Percentiles rank a stretch among this genome's conserved stretches.
phyloP scores from a whole-genome alignment of 2,329 filamentous ascomycete species.

The Ophiostoma pallidulum region DNA sequence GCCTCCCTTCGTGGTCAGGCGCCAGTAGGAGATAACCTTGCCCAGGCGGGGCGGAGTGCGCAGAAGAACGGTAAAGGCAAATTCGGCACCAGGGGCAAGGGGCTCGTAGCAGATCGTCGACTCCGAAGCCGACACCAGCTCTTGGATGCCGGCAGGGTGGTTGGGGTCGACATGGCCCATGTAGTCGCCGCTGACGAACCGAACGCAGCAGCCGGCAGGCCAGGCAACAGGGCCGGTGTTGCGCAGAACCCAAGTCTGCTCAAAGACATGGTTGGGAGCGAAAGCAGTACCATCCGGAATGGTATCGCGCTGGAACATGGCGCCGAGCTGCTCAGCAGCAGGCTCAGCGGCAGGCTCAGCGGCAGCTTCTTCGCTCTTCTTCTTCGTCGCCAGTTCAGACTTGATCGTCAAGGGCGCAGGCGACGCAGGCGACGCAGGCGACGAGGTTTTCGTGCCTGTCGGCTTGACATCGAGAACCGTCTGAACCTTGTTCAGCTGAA shows the following conservation, averaged over 20 bases:
- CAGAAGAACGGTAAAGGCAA: slow-evolving; percentile 74
- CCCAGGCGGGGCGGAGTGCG: slow-evolving; percentile 70
- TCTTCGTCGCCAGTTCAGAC: background rate
- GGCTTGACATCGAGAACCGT: slow-evolving; percentile 67
- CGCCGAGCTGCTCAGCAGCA: slow-evolving; percentile 30
- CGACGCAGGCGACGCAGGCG: background rate
- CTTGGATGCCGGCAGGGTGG: slow-evolving; percentile 66
- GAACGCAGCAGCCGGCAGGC: slow-evolving; percentile 84
- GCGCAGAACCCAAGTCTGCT: slow-evolving; percentile 83
- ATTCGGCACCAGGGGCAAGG: slow-evolving; percentile 64
- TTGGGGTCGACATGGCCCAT: slow-evolving; percentile 85
- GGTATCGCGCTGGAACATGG: slow-evolving; percentile 67
- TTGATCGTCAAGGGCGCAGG: slow-evolving; percentile 12
- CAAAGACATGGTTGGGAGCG: slow-evolving; percentile 62
- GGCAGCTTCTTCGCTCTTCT: background rate
- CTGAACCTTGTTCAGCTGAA: slow-evolving; percentile 30
- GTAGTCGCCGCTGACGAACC: slow-evolving; percentile 87
- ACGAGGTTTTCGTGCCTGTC: too few relatives aligned
- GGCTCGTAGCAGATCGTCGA: slow-evolving; percentile 65
- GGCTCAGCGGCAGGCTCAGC: slow-evolving; percentile 10
- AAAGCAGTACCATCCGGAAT: slow-evolving; percentile 69
- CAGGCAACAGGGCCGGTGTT: slow-evolving; percentile 73
- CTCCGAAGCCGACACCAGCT: slow-evolving; percentile 70
- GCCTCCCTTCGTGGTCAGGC: slow-evolving; percentile 72
- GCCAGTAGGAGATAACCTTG: slow-evolving; percentile 91